Evolutionary conservation across 164 flowering plant genomes (phyloP), one percentile per base, ranked within the genome.

Genomic region (Akebia trifoliata): DNA sequence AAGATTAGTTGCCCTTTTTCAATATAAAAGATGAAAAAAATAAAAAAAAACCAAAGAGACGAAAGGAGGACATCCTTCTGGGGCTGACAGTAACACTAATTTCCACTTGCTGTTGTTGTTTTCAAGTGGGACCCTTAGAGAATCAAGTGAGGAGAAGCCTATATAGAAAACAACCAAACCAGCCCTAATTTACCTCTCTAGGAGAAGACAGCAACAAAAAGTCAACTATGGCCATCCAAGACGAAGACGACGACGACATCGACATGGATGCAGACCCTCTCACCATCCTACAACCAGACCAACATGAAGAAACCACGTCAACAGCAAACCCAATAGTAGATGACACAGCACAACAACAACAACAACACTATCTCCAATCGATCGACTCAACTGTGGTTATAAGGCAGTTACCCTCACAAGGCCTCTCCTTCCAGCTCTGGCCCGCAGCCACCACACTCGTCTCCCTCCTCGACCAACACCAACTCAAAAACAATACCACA

Each of bases 341-440:
- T 11, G 49, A 44, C 50, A 37, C 21, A 37, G 35, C 1, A 30
- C 4, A 21, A 44, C 61, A 48, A 15, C 29, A 54, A 31, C 76
- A 68, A 64, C 74, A 57, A 2, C 73, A 79, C 65, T 24, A 58
- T 71, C 67, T 89, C 52, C 43, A 30, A 7, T 85, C 92, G 6
- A 72, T 81, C 40, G 50, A 72, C 24, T 65, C 85, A 0, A 71
- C 72, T 21, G 43, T 90, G n/a, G 39, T 62, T 15, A 81, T 84
- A 54, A 63, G 87, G 20, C 90, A 84, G 59, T 76, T 90, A 3
- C 88, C 93, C 0, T 84, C 87, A 0, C 72, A 77, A 59, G 99
- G 99, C 51, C 74, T 94, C 68, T 77, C 99, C 43, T 94, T 87
- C 77, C 85, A 90, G 76, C 86, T 94, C 65, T 94, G 99, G 99